Percentiles rank a stretch among this genome's conserved stretches.
phyloP scores from a whole-genome alignment of 2,329 filamentous ascomycete genomes.

The Trichoderma koningii region DNA sequence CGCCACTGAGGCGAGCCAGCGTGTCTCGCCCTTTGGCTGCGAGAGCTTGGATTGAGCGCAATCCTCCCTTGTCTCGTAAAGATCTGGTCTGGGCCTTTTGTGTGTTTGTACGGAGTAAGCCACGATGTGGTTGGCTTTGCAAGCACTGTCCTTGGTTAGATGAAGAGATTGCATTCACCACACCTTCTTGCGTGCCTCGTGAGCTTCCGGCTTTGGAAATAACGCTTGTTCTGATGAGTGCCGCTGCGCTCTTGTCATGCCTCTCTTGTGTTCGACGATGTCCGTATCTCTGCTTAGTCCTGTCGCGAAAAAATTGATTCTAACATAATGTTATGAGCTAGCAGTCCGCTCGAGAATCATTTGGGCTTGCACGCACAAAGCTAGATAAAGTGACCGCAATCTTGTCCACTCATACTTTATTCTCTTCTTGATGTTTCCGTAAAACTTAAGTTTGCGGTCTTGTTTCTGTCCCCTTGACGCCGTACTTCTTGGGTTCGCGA shows the following conservation, averaged over 20 bases:
- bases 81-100: background rate
- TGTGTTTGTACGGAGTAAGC: background rate
- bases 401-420: background rate
- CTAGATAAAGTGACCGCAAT: too few relatives aligned
- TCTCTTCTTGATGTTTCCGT: too few relatives aligned
- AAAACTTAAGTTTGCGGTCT: too few relatives aligned
- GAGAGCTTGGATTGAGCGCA: background rate
- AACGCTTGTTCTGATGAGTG: background rate
- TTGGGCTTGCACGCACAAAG: too few relatives aligned
- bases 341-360: background rate
- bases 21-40: constrained; percentile 13
- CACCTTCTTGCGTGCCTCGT: constrained; percentile 22
- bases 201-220: constrained; percentile 21
- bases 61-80: constrained; percentile 2
- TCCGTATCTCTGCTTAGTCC: background rate
- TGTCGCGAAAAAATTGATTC: background rate
- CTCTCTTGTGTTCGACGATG: background rate
- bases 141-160: constrained; percentile 3
- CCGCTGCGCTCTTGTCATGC: background rate
- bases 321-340: background rate
- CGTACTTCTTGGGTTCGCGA: too few relatives aligned
- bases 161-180: constrained; percentile 15
- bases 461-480: too few relatives aligned
- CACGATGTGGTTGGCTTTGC: background rate
- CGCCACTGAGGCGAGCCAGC: background rate